phyloP scores from a whole-genome alignment of 495 filamentous ascomycete species.

The Talaromyces borbonicus region DNA sequence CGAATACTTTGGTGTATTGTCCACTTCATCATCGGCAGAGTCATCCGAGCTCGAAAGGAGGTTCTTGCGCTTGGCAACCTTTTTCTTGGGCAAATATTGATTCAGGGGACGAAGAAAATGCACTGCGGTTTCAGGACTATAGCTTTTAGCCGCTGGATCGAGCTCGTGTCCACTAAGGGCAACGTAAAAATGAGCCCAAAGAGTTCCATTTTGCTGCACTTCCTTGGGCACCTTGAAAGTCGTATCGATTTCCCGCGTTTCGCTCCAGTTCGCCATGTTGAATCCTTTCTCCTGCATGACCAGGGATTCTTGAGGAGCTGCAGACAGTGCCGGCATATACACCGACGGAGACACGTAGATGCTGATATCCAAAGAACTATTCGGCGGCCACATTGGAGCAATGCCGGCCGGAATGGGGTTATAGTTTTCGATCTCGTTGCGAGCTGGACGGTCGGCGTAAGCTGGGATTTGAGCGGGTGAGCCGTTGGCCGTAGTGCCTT shows the following conservation, averaged over 20 bases:
- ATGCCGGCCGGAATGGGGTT: conserved; percentile 64
- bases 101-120: conserved; percentile 81
- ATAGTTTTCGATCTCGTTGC: conserved; percentile 53
- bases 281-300: conserved; percentile 76
- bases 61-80: conserved; percentile 81
- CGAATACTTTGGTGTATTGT: conserved; percentile 46
- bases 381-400: conserved; percentile 77
- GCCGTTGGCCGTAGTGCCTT: conserved; percentile 30
- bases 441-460: conserved; percentile 53
- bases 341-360: conserved; percentile 75
- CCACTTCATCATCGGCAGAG: conserved; percentile 37
- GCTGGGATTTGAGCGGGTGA: conserved; percentile 49
- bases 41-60: conserved; percentile 56
- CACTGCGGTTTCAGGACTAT: conserved; percentile 63
- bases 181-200: conserved; percentile 91
- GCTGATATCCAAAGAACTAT: conserved; percentile 70
- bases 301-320: conserved; percentile 42
- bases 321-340: conserved; percentile 54
- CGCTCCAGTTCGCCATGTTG: conserved; percentile 68
- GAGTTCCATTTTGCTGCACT: conserved; percentile 85
- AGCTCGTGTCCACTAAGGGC: conserved; percentile 60
- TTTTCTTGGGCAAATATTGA: conserved; percentile 86
- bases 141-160: conserved; percentile 63
- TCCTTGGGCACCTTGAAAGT: conserved; percentile 63
- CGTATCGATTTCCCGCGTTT: conserved; percentile 69